Evolutionary conservation across 257 asterid species (phyloP).

Genomic region (Mentha longifolia): DNA sequence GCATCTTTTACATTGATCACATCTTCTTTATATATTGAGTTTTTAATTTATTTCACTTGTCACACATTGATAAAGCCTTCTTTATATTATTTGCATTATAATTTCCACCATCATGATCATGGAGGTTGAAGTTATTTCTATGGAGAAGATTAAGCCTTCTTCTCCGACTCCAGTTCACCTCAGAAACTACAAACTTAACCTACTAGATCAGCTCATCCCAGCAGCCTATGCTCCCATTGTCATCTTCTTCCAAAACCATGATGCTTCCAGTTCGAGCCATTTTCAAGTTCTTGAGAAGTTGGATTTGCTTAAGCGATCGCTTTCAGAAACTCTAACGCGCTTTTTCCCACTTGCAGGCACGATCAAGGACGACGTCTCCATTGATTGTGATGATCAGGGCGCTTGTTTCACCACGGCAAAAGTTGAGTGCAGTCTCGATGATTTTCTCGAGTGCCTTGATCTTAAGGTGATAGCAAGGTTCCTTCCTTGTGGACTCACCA

Average conservation of each 20-base stretch:
- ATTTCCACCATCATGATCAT: constrained; percentile 21
- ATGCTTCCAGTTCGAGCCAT: constrained; percentile 13
- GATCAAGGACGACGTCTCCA: constrained; percentile 54
- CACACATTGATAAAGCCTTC: too few relatives aligned
- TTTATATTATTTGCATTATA: too few relatives aligned
- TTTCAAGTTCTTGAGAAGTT: constrained; percentile 39
- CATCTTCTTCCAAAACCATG: constrained; percentile 53
- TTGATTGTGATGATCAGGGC: constrained; percentile 70
- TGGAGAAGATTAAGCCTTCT: constrained; percentile 59
- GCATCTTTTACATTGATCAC: constrained; percentile 31
- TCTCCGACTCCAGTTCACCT: constrained; percentile 71
- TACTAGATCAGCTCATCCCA: constrained; percentile 74
- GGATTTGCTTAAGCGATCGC: constrained; percentile 50
- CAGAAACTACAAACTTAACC: constrained; percentile 51
- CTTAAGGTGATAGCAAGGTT: constrained; percentile 44
- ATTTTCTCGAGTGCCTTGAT: constrained; percentile 53
- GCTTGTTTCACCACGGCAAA: constrained; percentile 54
- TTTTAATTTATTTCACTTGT: not conserved
- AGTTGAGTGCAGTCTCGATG: constrained; percentile 38
- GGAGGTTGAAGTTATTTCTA: constrained; percentile 53
- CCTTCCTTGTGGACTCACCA: constrained; percentile 54
- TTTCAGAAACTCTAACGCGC: constrained; percentile 50
- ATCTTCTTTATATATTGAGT: not conserved
- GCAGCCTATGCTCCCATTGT: constrained; percentile 76
- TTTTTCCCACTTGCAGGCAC: constrained; percentile 78